Conservation (phyloP, 2,329 filamentous ascomycete genomes). For the Pyricularia sp. region DNA sequence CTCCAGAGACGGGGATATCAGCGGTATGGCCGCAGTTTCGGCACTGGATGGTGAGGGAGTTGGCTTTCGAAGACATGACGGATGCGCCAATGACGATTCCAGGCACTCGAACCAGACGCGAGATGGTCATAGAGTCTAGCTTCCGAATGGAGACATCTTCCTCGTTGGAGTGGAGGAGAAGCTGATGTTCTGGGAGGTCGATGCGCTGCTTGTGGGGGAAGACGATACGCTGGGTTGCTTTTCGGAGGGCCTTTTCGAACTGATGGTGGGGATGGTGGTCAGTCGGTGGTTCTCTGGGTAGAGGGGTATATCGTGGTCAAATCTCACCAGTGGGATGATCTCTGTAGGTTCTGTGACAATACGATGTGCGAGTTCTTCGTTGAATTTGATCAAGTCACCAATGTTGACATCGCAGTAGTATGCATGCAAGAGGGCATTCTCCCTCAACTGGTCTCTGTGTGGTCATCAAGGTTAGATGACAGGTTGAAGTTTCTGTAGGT, state of each 20-base stretch:
- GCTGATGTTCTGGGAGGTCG: constrained; percentile 79
- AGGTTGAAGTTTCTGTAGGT: not conserved
- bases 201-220: constrained; percentile 64
- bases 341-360: constrained; percentile 85
- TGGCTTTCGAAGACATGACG: constrained; percentile 93
- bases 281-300: not conserved
- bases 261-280: constrained; percentile 22
- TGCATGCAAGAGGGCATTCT: constrained; percentile 89
- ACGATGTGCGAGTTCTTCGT: constrained; percentile 87
- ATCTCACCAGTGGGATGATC: constrained; percentile 78
- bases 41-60: constrained; percentile 77
- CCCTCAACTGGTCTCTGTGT: constrained; percentile 81
- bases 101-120: constrained; percentile 89
- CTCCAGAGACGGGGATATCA: constrained; percentile 65
- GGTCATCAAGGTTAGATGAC: not conserved
- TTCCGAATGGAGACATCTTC: constrained; percentile 90
- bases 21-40: constrained; percentile 70
- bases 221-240: constrained; percentile 88
- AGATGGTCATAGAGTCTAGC: constrained; percentile 85
- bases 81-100: constrained; percentile 97
- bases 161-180: constrained; percentile 87
- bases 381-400: constrained; percentile 89
- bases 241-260: constrained; percentile 87
- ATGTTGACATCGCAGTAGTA: constrained; percentile 97
- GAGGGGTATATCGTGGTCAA: not conserved